phyloP scores from a whole-genome alignment of 805 yeast genomes.

The Ogataea wickerhamii region DNA sequence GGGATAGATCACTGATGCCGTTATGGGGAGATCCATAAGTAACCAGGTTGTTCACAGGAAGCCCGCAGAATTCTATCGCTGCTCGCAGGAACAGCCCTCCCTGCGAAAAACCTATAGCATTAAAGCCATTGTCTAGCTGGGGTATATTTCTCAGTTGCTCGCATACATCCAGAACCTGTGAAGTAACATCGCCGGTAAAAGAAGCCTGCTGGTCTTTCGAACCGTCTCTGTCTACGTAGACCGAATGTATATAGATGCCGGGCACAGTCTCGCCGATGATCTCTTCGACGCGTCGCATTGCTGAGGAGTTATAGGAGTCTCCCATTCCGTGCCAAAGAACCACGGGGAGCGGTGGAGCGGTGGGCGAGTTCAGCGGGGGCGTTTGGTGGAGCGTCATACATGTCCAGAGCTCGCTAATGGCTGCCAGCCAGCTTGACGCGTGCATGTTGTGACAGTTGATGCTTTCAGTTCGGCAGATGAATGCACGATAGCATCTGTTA shows the following conservation, averaged over 20 bases:
- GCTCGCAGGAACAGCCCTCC: constrained; percentile 81
- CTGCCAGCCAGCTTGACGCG: too few relatives aligned
- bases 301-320: constrained; percentile 61
- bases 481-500: too few relatives aligned
- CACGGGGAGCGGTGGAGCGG: constrained; percentile 29
- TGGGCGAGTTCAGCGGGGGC: too few relatives aligned
- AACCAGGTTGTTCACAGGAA: constrained; percentile 47
- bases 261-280: constrained; percentile 46
- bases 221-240: constrained; percentile 48
- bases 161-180: constrained; percentile 54
- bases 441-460: too few relatives aligned
- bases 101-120: constrained; percentile 77
- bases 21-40: constrained; percentile 83
- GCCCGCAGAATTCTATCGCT: constrained; percentile 55
- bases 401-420: too few relatives aligned
- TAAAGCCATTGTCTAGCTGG: constrained; percentile 53
- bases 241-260: constrained; percentile 48
- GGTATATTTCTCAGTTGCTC: constrained; percentile 44
- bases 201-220: constrained; percentile 52
- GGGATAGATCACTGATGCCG: constrained; percentile 68
- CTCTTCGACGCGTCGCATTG: constrained; percentile 46
- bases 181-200: constrained; percentile 55
- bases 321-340: constrained; percentile 88
- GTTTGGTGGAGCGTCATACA: too few relatives aligned
- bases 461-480: too few relatives aligned